These are phyloP conservation scores for Podosphaera leucotricha DNA, from an alignment of 2,329 filamentous ascomycete species.

Conservation along the genomic window DNA sequence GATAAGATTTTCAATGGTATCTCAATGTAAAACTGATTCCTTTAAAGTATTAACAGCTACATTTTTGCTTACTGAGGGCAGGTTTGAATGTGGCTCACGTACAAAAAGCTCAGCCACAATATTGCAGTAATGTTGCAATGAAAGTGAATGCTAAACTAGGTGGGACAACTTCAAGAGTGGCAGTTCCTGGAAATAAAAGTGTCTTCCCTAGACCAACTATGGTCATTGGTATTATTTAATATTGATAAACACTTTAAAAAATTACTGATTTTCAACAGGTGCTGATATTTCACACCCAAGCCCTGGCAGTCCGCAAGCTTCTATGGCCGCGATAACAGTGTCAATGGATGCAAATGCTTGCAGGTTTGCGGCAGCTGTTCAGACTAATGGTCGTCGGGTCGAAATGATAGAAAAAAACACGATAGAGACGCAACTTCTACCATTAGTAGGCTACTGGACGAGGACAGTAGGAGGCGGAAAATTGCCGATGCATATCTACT, in stretches of 20 bases:
- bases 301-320: slow-evolving; percentile 41
- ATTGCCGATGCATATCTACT: slow-evolving; percentile 53
- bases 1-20: slow-evolving; percentile 59
- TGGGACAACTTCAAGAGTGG: slow-evolving; percentile 38
- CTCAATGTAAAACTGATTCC: slow-evolving; percentile 29
- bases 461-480: slow-evolving; percentile 25
- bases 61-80: slow-evolving; percentile 2
- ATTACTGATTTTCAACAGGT: slow-evolving; percentile 48
- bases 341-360: slow-evolving; percentile 48
- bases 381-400: slow-evolving; percentile 61
- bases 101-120: slow-evolving; percentile 47
- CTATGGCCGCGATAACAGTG: slow-evolving; percentile 71
- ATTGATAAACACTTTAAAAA: neutral
- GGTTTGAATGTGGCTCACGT: slow-evolving; percentile 54
- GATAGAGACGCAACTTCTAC: slow-evolving; percentile 38
- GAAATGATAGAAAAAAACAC: slow-evolving; percentile 56
- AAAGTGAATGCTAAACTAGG: slow-evolving; percentile 95
- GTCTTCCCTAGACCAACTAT: slow-evolving; percentile 38
- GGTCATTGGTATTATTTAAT: slow-evolving; percentile 35
- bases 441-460: slow-evolving; percentile 42
- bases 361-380: slow-evolving; percentile 54
- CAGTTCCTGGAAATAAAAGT: slow-evolving; percentile 4
- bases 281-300: slow-evolving; percentile 74
- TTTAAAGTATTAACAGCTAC: neutral
- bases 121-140: slow-evolving; percentile 84